phyloP scores from a whole-genome alignment of 495 filamentous ascomycete species.

The Paragyromitra xinjiangensis region DNA sequence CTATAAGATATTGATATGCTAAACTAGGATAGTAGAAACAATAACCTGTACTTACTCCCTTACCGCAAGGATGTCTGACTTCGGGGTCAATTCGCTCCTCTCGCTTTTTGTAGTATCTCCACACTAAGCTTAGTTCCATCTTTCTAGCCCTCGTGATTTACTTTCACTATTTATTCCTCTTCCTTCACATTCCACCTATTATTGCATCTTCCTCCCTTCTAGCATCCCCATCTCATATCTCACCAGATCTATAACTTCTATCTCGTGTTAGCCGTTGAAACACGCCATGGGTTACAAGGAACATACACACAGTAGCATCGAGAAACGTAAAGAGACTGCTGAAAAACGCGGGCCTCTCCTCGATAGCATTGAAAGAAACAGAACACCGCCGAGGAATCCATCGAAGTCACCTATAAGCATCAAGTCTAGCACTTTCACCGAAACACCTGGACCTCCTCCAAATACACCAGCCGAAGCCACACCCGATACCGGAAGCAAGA shows the following conservation, averaged over 20 bases:
- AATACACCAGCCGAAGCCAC: neutral
- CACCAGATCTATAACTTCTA: neutral
- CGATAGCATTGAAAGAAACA: neutral
- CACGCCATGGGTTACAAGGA: constrained; percentile 2
- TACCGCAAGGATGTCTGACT: too few relatives aligned
- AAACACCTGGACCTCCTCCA: neutral
- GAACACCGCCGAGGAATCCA: neutral
- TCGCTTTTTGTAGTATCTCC: neutral
- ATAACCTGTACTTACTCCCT: too few relatives aligned
- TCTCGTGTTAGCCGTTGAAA: neutral
- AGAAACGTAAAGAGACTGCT: constrained; percentile 21
- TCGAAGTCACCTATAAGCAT: neutral
- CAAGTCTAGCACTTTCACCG: neutral
- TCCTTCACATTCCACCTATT: neutral
- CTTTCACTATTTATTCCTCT: neutral
- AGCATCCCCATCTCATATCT: neutral
- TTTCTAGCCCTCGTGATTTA: neutral
- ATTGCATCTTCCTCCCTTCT: neutral
- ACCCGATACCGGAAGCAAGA: neutral
- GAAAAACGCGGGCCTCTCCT: constrained; percentile 8
- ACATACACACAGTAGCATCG: neutral
- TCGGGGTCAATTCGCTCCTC: neutral
- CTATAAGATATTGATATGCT: too few relatives aligned
- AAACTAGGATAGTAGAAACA: too few relatives aligned
- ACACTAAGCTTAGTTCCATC: neutral